phyloP scores from a whole-genome alignment of 139 green algal genomes.

The Chlamydomonas urium region DNA sequence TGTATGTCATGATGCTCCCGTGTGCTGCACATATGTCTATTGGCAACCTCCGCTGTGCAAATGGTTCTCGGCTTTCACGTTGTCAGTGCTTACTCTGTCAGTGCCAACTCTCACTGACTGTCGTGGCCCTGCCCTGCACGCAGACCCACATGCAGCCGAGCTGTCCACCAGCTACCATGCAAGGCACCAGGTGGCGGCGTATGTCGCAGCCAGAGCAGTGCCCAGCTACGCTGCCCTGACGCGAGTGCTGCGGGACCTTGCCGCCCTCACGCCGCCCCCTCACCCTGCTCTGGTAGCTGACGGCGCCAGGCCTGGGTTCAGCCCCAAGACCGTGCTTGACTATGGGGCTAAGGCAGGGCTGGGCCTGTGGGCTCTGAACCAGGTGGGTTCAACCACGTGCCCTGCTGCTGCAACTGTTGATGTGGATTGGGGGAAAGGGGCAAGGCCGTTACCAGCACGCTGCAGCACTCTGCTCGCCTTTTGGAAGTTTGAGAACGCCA shows the following conservation, averaged over 20 bases:
- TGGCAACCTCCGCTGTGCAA: not conserved
- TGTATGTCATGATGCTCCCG: not conserved
- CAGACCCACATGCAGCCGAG: no score
- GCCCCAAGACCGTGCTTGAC: not conserved
- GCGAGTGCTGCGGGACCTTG: not conserved
- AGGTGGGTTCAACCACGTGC: no score
- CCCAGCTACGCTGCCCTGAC: not conserved
- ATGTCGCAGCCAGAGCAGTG: not conserved
- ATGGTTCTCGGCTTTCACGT: not conserved
- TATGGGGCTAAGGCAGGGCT: not conserved
- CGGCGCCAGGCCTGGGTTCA: constrained; percentile 4
- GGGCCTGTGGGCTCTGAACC: not conserved
- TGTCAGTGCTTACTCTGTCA: not conserved
- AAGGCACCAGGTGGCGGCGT: not conserved
- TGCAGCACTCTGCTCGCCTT: no score
- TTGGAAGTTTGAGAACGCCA: no score
- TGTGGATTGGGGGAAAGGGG: no score
- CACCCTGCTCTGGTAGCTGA: no score
- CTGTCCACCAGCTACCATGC: not conserved
- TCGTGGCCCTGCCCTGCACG: not conserved
- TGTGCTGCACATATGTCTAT: not conserved
- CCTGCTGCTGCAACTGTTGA: no score
- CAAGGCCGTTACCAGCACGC: no score
- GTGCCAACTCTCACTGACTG: not conserved
- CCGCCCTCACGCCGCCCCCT: no score